A percentile compares a stretch with the other conserved stretches of the same genome.
Conservation (phyloP, 768 basidiomycete genomes). For the Kwoniella heveanensis region DNA sequence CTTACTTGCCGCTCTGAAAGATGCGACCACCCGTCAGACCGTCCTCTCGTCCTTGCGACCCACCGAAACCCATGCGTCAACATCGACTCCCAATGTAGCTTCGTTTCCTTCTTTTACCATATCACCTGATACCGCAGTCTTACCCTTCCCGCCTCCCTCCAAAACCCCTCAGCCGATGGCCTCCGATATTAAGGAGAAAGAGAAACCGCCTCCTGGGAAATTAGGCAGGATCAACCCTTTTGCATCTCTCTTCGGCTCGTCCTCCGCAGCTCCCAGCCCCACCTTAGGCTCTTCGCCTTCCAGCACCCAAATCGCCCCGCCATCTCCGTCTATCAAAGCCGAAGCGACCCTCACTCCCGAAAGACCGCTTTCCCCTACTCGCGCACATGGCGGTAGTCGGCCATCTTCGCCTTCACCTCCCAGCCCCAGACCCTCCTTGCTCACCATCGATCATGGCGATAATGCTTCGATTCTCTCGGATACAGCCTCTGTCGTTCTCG, state of each 20-base stretch:
- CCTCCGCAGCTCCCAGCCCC: constrained; percentile 53
- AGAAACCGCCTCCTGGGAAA: constrained; percentile 53
- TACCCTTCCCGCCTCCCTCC: constrained; percentile 52
- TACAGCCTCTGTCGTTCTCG: constrained; percentile 6
- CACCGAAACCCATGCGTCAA: constrained; percentile 11
- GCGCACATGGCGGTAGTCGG: constrained; percentile 22
- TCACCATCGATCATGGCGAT: constrained; percentile 22
- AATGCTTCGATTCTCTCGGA: constrained; percentile 38
- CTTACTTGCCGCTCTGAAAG: constrained; percentile 36
- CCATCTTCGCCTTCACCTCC: constrained; percentile 65
- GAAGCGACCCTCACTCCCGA: constrained; percentile 16
- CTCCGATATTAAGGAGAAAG: constrained; percentile 58
- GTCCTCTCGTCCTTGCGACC: constrained; percentile 41
- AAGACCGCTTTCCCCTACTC: constrained; percentile 28
- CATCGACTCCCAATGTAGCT: not conserved
- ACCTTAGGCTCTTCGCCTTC: constrained; percentile 39
- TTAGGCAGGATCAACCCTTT: constrained; percentile 69
- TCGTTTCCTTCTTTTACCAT: constrained; percentile 55
- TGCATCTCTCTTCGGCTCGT: constrained; percentile 71
- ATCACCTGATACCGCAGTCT: constrained; percentile 58
- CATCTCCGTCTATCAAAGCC: constrained; percentile 18
- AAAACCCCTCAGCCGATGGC: constrained; percentile 58
- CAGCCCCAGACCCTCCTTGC: constrained; percentile 56
- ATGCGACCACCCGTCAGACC: constrained; percentile 31
- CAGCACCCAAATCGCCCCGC: constrained; percentile 54